Evolutionary conservation across 179 eudicot genomes (phyloP).

Genomic region (Spergularia azorica): DNA sequence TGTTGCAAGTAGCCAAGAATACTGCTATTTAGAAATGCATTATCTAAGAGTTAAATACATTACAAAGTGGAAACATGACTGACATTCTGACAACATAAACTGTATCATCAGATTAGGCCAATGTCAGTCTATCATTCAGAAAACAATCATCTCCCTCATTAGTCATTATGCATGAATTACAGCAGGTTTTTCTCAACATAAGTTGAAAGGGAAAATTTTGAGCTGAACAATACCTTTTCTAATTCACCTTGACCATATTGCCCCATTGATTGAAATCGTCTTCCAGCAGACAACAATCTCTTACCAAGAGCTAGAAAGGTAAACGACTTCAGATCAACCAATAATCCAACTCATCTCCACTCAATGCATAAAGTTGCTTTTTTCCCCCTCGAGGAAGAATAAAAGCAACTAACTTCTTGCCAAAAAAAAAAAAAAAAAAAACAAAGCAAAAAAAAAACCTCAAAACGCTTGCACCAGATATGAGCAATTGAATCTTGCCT

Average conservation of each 20-base stretch:
- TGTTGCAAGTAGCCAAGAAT: constrained; percentile 46
- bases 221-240: constrained; percentile 51
- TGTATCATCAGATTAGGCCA: constrained; percentile 6
- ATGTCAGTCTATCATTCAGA: background rate
- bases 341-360: background rate
- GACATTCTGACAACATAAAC: background rate
- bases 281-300: constrained; percentile 81
- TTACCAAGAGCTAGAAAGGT: constrained; percentile 72
- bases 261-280: constrained; percentile 92
- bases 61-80: constrained; percentile 9
- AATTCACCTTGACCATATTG: constrained; percentile 97
- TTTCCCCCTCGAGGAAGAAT: too few relatives aligned
- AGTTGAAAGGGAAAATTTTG: background rate
- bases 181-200: background rate
- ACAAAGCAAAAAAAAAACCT: too few relatives aligned
- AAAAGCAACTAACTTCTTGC: too few relatives aligned
- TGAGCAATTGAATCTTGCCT: constrained; percentile 46
- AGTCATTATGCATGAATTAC: background rate
- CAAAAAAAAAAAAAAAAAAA: too few relatives aligned
- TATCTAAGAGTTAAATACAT: constrained; percentile 26
- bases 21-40: constrained; percentile 44
- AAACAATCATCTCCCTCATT: background rate
- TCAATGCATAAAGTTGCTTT: too few relatives aligned
- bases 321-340: background rate
- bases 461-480: constrained; percentile 3